These are phyloP conservation scores for Mercurialis annua DNA, from an alignment of 345 rosid species.

Conservation along the genomic window DNA sequence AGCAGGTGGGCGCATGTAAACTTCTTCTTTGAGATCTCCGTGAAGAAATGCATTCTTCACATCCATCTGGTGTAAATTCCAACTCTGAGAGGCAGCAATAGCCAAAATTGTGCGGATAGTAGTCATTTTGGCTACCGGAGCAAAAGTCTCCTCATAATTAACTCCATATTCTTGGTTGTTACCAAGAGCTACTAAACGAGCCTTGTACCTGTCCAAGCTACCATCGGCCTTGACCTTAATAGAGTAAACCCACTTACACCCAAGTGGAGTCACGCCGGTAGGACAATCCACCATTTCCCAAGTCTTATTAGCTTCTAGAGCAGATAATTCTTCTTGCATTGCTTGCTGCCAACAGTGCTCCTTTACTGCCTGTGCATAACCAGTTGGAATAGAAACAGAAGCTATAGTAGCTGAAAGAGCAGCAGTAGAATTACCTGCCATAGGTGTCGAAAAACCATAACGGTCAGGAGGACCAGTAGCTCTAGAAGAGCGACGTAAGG, in stretches of 20 bases:
- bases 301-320: neutral
- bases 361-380: neutral
- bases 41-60: neutral
- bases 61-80: conserved; percentile 1
- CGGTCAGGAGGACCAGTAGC: neutral
- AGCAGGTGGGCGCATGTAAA: neutral
- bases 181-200: neutral
- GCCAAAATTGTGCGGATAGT: neutral
- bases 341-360: neutral
- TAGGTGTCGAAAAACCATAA: neutral
- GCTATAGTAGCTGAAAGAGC: neutral
- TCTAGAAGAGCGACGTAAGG: neutral
- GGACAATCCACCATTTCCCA: neutral
- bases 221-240: neutral
- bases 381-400: neutral
- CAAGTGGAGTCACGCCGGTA: neutral
- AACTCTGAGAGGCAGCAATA: neutral
- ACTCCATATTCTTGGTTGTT: neutral
- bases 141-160: neutral
- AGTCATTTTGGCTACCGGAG: neutral
- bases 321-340: neutral
- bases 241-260: neutral
- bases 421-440: neutral
- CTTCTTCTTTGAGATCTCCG: neutral
- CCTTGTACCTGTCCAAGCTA: neutral